These are phyloP conservation scores for Amaranthus cruentus DNA, from an alignment of 148 eudicot genomes.

Conservation along the genomic window DNA sequence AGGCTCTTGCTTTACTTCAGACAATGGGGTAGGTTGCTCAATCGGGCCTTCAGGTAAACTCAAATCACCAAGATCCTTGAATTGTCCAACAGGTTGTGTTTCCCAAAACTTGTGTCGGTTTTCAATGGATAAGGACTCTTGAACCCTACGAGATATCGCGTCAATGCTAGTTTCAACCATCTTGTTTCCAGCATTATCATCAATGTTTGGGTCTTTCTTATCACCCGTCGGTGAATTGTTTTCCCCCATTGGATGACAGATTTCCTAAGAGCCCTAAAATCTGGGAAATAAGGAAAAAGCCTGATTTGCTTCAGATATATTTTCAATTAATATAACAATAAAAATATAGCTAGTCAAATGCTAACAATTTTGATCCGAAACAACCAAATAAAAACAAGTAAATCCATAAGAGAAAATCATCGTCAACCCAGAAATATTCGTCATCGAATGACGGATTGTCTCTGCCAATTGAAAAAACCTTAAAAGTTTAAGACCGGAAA, in stretches of 20 bases:
- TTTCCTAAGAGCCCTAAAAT: too few relatives aligned
- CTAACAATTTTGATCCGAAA: too few relatives aligned
- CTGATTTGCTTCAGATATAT: too few relatives aligned
- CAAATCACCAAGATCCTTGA: conserved; percentile 53
- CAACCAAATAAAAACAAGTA: too few relatives aligned
- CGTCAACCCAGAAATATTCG: too few relatives aligned
- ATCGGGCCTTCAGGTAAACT: conserved; percentile 66
- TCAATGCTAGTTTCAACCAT: conserved; percentile 33
- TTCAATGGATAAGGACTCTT: conserved; percentile 54
- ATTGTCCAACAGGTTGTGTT: conserved; percentile 72
- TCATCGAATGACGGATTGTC: too few relatives aligned
- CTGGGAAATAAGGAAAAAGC: too few relatives aligned
- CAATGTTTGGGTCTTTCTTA: conserved; percentile 22
- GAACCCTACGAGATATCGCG: conserved; percentile 43
- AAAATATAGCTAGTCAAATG: too few relatives aligned
- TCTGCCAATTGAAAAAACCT: too few relatives aligned
- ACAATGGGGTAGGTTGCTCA: conserved; percentile 53
- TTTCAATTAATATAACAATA: too few relatives aligned
- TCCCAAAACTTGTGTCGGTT: conserved; percentile 75
- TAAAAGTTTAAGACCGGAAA: too few relatives aligned
- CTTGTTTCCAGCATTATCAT: conserved; percentile 30
- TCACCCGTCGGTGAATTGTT: conserved; percentile 26
- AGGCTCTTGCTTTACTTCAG: conserved; percentile 68
- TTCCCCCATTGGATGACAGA: conserved; percentile 34
- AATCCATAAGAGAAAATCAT: too few relatives aligned